A percentile compares a stretch with the other conserved stretches of the same genome.
Evolutionary conservation across 108 stramenopile species (phyloP).

Genomic region (Cylindrotheca fusiformis): DNA sequence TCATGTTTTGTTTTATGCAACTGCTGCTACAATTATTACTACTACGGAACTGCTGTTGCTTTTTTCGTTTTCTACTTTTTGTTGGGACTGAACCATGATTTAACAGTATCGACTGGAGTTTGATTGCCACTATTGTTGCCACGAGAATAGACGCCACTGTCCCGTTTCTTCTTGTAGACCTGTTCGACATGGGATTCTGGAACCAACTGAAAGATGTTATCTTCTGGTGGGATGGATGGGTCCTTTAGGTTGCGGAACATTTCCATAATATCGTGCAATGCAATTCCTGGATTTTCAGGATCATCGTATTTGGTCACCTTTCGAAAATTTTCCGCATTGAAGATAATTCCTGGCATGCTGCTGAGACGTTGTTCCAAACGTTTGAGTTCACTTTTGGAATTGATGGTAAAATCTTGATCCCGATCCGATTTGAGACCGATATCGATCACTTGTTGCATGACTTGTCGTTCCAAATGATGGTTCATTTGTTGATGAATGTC

Average conservation of each 20-base stretch:
- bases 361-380: conserved; percentile 18
- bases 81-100: too few relatives aligned
- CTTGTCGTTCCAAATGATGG: conserved; percentile 20
- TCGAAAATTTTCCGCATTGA: conserved; percentile 26
- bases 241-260: conserved; percentile 35
- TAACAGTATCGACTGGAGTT: too few relatives aligned
- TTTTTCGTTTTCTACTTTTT: too few relatives aligned
- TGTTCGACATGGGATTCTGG: conserved; percentile 1
- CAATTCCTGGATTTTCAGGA: conserved; percentile 2
- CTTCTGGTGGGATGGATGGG: conserved; percentile 19
- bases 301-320: conserved; percentile 4
- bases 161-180: neutral
- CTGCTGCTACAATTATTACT: too few relatives aligned
- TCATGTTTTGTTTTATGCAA: too few relatives aligned
- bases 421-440: conserved; percentile 12
- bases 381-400: conserved; percentile 7
- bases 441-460: conserved; percentile 26
- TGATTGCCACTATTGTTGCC: too few relatives aligned
- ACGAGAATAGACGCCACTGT: neutral
- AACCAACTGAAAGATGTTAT: conserved; percentile 36
- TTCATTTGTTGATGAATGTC: conserved; percentile 26
- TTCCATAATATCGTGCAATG: conserved; percentile 25
- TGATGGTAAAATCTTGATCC: conserved; percentile 23
- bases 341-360: conserved; percentile 23
- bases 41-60: too few relatives aligned